phyloP scores from a whole-genome alignment of 306 rosid species.

The Vicia faba region DNA sequence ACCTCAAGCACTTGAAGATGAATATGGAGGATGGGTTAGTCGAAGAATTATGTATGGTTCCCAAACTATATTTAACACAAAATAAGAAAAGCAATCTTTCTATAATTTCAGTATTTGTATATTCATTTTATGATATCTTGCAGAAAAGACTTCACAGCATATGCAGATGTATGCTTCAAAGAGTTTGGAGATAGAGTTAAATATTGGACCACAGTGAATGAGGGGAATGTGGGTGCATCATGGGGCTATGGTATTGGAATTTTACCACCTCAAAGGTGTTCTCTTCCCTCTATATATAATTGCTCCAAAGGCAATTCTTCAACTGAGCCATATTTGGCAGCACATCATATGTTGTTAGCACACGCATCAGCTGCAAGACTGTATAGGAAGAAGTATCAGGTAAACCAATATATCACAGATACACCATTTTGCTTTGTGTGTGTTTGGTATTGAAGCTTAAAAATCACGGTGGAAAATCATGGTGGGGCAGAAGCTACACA shows the following conservation, averaged over 20 bases:
- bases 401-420: constrained; percentile 8
- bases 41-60: constrained; percentile 53
- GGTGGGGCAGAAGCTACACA: too few relatives aligned
- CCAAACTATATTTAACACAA: background rate
- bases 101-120: background rate
- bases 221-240: constrained; percentile 28
- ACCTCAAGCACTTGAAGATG: constrained; percentile 77
- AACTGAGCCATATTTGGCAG: constrained; percentile 52
- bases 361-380: constrained; percentile 44
- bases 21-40: constrained; percentile 78
- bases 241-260: constrained; percentile 38
- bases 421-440: background rate
- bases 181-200: constrained; percentile 57
- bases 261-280: constrained; percentile 45
- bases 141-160: constrained; percentile 52
- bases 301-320: constrained; percentile 60
- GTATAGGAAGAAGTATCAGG: constrained; percentile 47
- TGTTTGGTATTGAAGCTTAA: too few relatives aligned
- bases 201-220: constrained; percentile 58
- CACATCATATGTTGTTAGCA: constrained; percentile 50
- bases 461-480: too few relatives aligned
- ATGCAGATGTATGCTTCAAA: constrained; percentile 52
- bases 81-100: constrained; percentile 6
- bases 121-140: background rate
- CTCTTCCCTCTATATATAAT: constrained; percentile 18